Evolutionary conservation across 495 filamentous ascomycete species (phyloP).

Genomic region (Penicillium daleae): DNA sequence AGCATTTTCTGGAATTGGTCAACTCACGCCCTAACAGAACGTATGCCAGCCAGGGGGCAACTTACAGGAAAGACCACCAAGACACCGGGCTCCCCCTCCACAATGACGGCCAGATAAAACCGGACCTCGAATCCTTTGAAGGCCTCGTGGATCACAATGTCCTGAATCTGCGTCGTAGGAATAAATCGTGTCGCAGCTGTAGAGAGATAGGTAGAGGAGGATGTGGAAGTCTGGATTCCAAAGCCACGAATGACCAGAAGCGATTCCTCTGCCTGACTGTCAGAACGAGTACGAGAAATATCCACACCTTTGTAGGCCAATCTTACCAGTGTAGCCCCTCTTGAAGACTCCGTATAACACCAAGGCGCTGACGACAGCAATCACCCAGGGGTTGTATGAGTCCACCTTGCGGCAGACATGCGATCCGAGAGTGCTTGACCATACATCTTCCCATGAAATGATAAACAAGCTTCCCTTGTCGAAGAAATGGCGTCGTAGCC

Average conservation of each 20-base stretch:
- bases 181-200: conserved; percentile 83
- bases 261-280: conserved; percentile 66
- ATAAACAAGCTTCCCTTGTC: conserved; percentile 17
- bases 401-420: conserved; percentile 42
- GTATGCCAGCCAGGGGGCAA: conserved; percentile 4
- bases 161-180: conserved; percentile 85
- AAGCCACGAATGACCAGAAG: conserved; percentile 86
- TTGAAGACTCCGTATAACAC: conserved; percentile 53
- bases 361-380: conserved; percentile 35
- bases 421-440: conserved; percentile 37
- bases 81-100: conserved; percentile 85
- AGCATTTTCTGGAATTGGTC: conserved; percentile 58
- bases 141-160: conserved; percentile 93
- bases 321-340: conserved; percentile 53
- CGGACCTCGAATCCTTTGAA: conserved; percentile 91
- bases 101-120: conserved; percentile 87
- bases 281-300: conserved; percentile 25
- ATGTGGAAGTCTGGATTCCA: conserved; percentile 85
- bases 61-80: conserved; percentile 89
- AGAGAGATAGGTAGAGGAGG: conserved; percentile 63
- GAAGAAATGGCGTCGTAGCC: conserved; percentile 35
- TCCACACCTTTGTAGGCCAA: background rate
- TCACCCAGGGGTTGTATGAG: conserved; percentile 35
- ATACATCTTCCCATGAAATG: conserved; percentile 37
- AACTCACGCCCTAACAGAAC: conserved; percentile 12